Percentiles rank a stretch among this genome's conserved stretches.
Evolutionary conservation across 1,139 yeast genomes (phyloP).

Genomic region (Zygosaccharomyces sapae): DNA sequence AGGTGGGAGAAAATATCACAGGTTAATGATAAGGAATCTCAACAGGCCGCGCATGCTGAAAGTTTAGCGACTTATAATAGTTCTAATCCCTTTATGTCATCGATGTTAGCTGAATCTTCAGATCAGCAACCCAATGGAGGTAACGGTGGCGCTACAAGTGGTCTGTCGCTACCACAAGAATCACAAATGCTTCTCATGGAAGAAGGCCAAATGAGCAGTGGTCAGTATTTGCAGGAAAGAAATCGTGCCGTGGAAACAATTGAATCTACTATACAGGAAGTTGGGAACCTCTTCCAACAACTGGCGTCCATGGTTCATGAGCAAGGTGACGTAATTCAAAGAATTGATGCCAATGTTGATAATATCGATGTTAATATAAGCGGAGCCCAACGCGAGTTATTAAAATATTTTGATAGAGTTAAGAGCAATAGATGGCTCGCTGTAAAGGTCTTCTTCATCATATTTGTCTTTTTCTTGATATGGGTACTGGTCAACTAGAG

Average conservation of each 20-base stretch:
- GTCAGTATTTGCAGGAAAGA: constrained; percentile 74
- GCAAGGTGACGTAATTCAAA: constrained; percentile 92
- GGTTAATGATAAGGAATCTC: constrained; percentile 5
- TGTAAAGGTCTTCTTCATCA: constrained; percentile 81
- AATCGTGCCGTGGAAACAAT: constrained; percentile 91
- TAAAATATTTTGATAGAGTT: constrained; percentile 84
- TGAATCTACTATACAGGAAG: constrained; percentile 92
- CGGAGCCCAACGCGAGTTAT: constrained; percentile 91
- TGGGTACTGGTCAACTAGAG: constrained; percentile 71
- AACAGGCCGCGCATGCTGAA: constrained; percentile 9
- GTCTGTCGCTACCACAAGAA: constrained; percentile 63
- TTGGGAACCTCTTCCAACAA: constrained; percentile 91
- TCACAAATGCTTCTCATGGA: constrained; percentile 70
- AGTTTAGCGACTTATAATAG: constrained; percentile 27
- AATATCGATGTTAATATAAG: constrained; percentile 82
- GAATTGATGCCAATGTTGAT: constrained; percentile 93
- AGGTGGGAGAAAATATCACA: constrained; percentile 76
- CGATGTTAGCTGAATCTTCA: constrained; percentile 35
- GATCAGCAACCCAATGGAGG: constrained; percentile 34
- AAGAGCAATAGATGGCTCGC: constrained; percentile 91
- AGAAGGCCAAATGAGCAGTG: constrained; percentile 50
- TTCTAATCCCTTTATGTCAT: constrained; percentile 38
- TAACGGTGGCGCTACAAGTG: constrained; percentile 19
- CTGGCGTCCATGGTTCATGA: constrained; percentile 96
- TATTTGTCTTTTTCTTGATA: constrained; percentile 68